Percentiles rank a stretch among this genome's conserved stretches.
Evolutionary conservation across 495 filamentous ascomycete species (phyloP).

Genomic region (Penicilliopsis zonata): DNA sequence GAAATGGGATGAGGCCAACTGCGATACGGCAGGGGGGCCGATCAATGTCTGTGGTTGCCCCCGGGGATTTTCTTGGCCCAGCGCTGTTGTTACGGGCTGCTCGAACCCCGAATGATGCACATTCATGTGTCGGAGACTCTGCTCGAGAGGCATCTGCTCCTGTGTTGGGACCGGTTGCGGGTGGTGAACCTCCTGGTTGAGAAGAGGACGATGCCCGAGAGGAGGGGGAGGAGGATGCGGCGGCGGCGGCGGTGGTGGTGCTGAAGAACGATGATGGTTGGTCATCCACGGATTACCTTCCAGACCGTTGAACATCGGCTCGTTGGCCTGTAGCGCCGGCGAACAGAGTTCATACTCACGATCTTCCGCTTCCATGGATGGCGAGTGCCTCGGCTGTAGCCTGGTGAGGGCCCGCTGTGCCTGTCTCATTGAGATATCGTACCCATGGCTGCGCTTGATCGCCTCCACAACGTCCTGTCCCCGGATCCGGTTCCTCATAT

Average conservation of each 20-base stretch:
- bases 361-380: slow-evolving; percentile 10
- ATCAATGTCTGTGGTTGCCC: slow-evolving; percentile 11
- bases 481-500: slow-evolving; percentile 27
- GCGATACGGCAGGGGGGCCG: slow-evolving; percentile 16
- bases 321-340: slow-evolving; percentile 11
- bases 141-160: slow-evolving; percentile 10
- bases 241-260: slow-evolving; percentile 4
- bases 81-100: slow-evolving; percentile 10
- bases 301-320: slow-evolving; percentile 14
- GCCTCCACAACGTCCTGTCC: slow-evolving; percentile 30
- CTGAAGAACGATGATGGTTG: slow-evolving; percentile 14
- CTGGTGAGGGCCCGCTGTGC: slow-evolving; percentile 32
- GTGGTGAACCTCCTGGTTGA: slow-evolving; percentile 10
- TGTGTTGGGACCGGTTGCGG: slow-evolving; percentile 11
- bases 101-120: slow-evolving; percentile 14
- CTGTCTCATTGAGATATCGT: slow-evolving; percentile 35
- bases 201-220: slow-evolving; percentile 8
- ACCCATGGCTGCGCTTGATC: slow-evolving; percentile 35
- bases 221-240: slow-evolving; percentile 13
- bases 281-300: slow-evolving; percentile 26
- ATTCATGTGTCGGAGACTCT: slow-evolving; percentile 9
- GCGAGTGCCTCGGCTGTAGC: slow-evolving; percentile 20
- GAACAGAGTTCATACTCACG: slow-evolving; percentile 11
- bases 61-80: slow-evolving; percentile 11
- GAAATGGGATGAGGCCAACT: slow-evolving; percentile 28